Evolutionary conservation across 306 rosid species (phyloP), one percentile per base, ranked within the genome.

Genomic region (Prinsepia uniflora): DNA sequence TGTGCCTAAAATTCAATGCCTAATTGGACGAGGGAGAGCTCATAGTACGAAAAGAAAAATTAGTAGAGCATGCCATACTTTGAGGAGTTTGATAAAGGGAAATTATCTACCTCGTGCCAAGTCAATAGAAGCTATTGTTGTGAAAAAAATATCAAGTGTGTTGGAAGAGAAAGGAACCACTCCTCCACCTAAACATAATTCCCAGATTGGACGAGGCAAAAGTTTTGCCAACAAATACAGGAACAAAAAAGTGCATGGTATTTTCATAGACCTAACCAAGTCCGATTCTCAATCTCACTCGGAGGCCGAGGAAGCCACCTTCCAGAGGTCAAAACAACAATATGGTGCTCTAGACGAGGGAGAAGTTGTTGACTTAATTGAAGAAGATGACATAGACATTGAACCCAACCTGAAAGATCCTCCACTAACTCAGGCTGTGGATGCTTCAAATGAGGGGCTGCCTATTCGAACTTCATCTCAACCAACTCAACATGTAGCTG

Each of bases 381-480:
- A 34, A 34, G 24, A 34, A n/a, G n/a, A n/a, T 34, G n/a, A 17
- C 17, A 17, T n/a, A 30, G n/a, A 17, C 17, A 8, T n/a, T 49
- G 3, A 10, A 36, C 17, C 43, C 17, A 7, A 17, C 34, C 17
- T 49, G 22, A 52, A 67, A 48, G 72, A 67, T 34, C 11, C 19
- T 34, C 46, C 72, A 49, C 59, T 52, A 34, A 49, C 60, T 9
- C 46, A 34, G 46, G 12, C 45, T 17, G 7, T 50, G 72, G 59
- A 15, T 67, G 45, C 71, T 48, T 67, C 71, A 48, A n/a, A 15
- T 49, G 60, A n/a, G 10, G 36, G 34, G 34, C 60, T 67, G 20
- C 44, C 30, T 17, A n/a, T 45, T 49, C 59, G 11, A 17, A 5
- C 36, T 67, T 30, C 4, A 11, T 49, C 46, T 49, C 68, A 18